Percentiles rank a stretch among this genome's conserved stretches.
These are phyloP conservation scores for Dactylonectria estremocensis DNA, from an alignment of 2,329 filamentous ascomycete species.

Conservation along the genomic window DNA sequence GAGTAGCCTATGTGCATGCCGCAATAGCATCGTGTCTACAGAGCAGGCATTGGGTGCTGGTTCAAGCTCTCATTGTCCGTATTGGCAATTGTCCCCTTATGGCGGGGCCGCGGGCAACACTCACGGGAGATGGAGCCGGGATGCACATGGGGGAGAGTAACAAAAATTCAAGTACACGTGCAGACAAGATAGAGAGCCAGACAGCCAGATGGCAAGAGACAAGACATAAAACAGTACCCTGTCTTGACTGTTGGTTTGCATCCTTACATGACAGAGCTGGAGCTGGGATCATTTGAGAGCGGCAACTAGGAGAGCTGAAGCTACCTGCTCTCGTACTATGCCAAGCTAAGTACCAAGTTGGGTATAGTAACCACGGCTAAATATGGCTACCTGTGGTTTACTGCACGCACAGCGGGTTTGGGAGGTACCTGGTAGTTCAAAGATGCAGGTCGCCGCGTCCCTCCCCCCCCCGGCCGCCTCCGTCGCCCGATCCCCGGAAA, in stretches of 20 bases:
- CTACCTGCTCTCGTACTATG: no score
- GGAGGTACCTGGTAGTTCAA: constrained; percentile 2
- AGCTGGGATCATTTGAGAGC: neutral
- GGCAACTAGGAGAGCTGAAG: no score
- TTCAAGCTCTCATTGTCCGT: neutral
- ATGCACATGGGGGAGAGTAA: neutral
- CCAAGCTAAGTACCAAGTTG: no score
- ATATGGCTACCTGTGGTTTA: constrained; percentile 31
- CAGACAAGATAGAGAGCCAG: no score
- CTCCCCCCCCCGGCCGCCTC: no score
- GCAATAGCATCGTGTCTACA: no score
- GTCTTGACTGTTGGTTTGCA: neutral
- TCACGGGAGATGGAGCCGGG: neutral
- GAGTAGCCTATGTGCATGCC: no score
- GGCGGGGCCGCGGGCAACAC: neutral
- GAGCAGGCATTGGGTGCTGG: neutral
- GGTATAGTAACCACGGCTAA: constrained; percentile 28
- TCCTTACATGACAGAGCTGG: neutral
- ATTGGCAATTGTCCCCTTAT: neutral
- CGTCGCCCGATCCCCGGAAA: constrained; percentile 24
- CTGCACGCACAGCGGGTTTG: neutral
- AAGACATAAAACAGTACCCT: neutral
- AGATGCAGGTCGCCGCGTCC: neutral
- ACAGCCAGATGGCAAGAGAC: neutral
- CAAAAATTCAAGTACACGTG: no score